Percentiles rank a stretch among this genome's conserved stretches.
Conservation (phyloP, 2,329 filamentous ascomycete species). For the Penicillium brasilianum region DNA sequence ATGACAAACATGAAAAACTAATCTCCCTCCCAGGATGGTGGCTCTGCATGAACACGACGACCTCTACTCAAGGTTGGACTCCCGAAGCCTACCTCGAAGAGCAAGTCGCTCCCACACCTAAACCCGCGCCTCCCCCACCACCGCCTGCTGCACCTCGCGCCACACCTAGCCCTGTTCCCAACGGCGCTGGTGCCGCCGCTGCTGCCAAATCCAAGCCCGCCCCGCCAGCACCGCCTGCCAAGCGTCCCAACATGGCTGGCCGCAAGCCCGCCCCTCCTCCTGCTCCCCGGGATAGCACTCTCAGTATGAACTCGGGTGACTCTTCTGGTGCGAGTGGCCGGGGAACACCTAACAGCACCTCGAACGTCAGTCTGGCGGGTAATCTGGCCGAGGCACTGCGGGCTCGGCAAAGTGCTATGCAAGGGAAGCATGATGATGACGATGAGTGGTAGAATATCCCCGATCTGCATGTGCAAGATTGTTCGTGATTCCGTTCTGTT, state of each 20-base stretch:
- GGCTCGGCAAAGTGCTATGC: slow-evolving; percentile 77
- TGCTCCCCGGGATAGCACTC: slow-evolving; percentile 69
- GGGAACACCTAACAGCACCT: slow-evolving; percentile 66
- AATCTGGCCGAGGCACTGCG: slow-evolving; percentile 79
- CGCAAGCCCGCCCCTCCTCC: slow-evolving; percentile 72
- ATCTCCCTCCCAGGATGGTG: slow-evolving; percentile 76
- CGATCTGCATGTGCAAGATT: slow-evolving; percentile 1
- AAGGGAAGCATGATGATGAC: slow-evolving; percentile 69
- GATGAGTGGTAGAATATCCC: slow-evolving; percentile 66
- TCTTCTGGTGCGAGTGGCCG: slow-evolving; percentile 68
- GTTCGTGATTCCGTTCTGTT: slow-evolving; percentile 13
- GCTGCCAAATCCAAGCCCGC: slow-evolving; percentile 67
- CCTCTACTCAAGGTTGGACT: slow-evolving; percentile 83
- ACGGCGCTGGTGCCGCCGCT: slow-evolving; percentile 48
- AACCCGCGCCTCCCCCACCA: slow-evolving; percentile 61
- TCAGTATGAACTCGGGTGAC: slow-evolving; percentile 56
- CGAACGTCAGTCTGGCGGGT: slow-evolving; percentile 68
- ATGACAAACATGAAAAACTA: slow-evolving; percentile 28
- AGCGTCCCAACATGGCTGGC: slow-evolving; percentile 71
- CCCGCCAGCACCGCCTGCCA: slow-evolving; percentile 78
- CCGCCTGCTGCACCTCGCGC: slow-evolving; percentile 54
- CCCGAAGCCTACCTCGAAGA: slow-evolving; percentile 95
- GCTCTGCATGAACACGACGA: slow-evolving; percentile 76
- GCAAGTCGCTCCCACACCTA: slow-evolving; percentile 59
- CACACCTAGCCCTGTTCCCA: slow-evolving; percentile 68